Evolutionary conservation across 169 alveolate species (phyloP).

Genomic region (Cryptosporidium sp.): DNA sequence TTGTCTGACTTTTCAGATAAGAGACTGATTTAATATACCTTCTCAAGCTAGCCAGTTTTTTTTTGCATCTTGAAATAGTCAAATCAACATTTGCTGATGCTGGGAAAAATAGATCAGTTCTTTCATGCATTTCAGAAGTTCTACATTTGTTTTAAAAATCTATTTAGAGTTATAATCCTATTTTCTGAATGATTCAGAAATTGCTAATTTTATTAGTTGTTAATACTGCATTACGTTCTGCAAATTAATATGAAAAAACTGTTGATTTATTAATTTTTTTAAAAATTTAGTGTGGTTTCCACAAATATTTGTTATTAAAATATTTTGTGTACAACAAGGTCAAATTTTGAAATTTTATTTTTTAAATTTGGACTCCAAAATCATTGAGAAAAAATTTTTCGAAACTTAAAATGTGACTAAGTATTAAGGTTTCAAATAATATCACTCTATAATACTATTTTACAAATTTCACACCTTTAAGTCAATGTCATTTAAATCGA

Average conservation of each 20-base stretch:
- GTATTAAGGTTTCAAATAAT: neutral
- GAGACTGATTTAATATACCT: slow-evolving; percentile 27
- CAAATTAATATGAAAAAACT: neutral
- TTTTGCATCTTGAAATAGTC: slow-evolving; percentile 49
- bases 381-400: no score
- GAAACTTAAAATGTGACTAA: neutral
- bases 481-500: neutral
- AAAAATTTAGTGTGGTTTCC: neutral
- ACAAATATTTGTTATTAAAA: neutral
- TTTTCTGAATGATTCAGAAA: neutral
- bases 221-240: neutral
- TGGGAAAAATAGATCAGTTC: neutral
- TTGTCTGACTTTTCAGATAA: neutral
- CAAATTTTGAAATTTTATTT: neutral
- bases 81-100: slow-evolving; percentile 16
- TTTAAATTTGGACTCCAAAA: neutral
- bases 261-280: neutral
- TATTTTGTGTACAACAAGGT: neutral
- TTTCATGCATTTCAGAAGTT: neutral
- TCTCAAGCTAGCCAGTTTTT: slow-evolving; percentile 12
- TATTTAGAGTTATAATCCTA: neutral
- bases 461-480: no score
- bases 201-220: neutral
- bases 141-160: neutral
- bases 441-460: neutral